A percentile compares a stretch with the other conserved stretches of the same genome.
phyloP scores from a whole-genome alignment of 108 stramenopile genomes.

The Cylindrotheca closterium region DNA sequence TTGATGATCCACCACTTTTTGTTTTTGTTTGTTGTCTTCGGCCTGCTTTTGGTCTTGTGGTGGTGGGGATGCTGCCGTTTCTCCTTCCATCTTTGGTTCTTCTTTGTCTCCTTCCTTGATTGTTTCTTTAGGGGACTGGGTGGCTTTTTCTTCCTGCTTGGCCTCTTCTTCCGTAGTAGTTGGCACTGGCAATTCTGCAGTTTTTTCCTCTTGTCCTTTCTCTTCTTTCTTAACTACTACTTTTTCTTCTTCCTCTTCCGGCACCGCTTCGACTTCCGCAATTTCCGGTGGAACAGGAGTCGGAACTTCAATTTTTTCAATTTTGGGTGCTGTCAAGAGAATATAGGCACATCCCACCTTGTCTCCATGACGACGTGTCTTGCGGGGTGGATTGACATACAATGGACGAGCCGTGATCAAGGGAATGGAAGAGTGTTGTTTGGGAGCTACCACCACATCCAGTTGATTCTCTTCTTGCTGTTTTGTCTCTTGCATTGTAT shows the following conservation, averaged over 20 bases:
- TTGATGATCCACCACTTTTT: neutral
- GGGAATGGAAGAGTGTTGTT: slow-evolving; percentile 11
- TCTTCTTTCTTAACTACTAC: neutral
- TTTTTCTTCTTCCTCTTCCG: neutral
- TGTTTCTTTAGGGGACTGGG: neutral
- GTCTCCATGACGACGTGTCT: slow-evolving; percentile 48
- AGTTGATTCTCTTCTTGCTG: neutral
- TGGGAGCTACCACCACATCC: slow-evolving; percentile 21
- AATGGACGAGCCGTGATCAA: slow-evolving; percentile 37
- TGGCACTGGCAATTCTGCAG: neutral
- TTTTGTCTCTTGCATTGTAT: slow-evolving; percentile 4
- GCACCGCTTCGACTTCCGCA: neutral
- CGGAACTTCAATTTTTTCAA: slow-evolving; percentile 23
- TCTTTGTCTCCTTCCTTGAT: neutral
- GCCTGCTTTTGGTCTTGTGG: neutral
- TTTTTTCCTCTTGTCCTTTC: neutral
- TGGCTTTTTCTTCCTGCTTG: neutral
- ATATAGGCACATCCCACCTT: slow-evolving; percentile 47
- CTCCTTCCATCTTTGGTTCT: neutral
- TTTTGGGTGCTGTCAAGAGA: slow-evolving; percentile 43
- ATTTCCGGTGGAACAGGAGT: slow-evolving; percentile 4
- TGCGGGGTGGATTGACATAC: slow-evolving; percentile 54
- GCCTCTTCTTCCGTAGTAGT: neutral
- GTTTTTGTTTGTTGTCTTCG: neutral
- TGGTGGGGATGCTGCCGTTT: neutral